These are phyloP conservation scores for Talaromyces sp. DNA, from an alignment of 2,329 filamentous ascomycete genomes.

Conservation along the genomic window DNA sequence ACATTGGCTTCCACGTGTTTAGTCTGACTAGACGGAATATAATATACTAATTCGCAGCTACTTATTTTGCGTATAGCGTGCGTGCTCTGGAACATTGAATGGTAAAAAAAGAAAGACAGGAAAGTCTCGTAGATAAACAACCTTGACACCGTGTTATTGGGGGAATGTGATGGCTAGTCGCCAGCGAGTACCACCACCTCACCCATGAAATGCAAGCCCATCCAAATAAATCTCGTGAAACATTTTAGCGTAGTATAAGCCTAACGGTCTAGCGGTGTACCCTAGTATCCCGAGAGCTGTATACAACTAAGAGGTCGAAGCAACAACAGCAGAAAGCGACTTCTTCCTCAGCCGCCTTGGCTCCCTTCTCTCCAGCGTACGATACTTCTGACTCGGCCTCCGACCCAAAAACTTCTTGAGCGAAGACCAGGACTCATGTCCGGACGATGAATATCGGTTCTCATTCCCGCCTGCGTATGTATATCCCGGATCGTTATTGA, in stretches of 20 bases:
- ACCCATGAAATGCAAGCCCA: not conserved
- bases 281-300: not conserved
- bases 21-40: constrained; percentile 6
- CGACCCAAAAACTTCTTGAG: constrained; percentile 29
- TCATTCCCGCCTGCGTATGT: constrained; percentile 11
- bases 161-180: not conserved
- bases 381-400: constrained; percentile 29
- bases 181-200: constrained; percentile 2
- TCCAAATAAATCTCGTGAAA: not conserved
- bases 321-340: constrained; percentile 5
- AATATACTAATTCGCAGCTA: constrained; percentile 6
- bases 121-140: not conserved
- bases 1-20: not conserved
- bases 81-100: not conserved
- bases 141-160: not conserved
- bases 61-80: not conserved
- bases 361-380: constrained; percentile 29
- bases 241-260: not conserved
- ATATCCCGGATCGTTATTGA: constrained; percentile 19
- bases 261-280: not conserved
- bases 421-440: constrained; percentile 19
- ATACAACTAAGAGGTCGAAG: not conserved
- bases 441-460: not conserved
- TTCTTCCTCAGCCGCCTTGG: constrained; percentile 32
- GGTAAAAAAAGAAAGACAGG: not conserved